phyloP scores from a whole-genome alignment of 805 yeast genomes.

The Torulaspora microellipsoides region DNA sequence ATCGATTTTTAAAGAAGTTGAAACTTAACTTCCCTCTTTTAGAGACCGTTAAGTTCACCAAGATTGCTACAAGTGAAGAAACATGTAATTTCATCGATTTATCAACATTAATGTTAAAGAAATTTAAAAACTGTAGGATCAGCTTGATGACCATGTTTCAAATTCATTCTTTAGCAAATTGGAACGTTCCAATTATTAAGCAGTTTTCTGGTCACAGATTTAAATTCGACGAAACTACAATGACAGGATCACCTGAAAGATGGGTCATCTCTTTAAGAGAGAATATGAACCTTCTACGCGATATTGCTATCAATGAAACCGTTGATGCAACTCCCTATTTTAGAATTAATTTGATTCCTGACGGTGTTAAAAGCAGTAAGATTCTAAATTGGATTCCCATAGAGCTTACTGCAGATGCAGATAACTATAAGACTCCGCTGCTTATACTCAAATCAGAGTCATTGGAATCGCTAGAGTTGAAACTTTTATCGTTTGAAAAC shows the following conservation, averaged over 20 bases:
- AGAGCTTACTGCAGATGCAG: not conserved
- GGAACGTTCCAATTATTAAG: constrained; percentile 20
- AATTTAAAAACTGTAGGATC: constrained; percentile 11
- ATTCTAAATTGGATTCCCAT: constrained; percentile 26
- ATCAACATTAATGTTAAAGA: constrained; percentile 16
- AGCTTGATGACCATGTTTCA: constrained; percentile 17
- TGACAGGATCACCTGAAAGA: constrained; percentile 14
- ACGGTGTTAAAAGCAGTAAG: constrained; percentile 17
- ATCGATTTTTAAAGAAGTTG: constrained; percentile 10
- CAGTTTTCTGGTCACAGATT: constrained; percentile 27
- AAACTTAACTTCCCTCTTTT: constrained; percentile 15
- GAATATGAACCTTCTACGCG: constrained; percentile 17
- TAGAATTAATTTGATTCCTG: constrained; percentile 23
- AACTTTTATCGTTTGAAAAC: constrained; percentile 11
- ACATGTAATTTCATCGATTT: constrained; percentile 23
- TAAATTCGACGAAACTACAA: constrained; percentile 20
- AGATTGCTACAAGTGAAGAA: constrained; percentile 8
- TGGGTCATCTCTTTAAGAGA: constrained; percentile 10
- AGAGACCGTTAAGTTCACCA: constrained; percentile 12
- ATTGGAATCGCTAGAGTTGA: constrained; percentile 17
- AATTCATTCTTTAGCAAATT: constrained; percentile 26
- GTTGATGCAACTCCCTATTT: constrained; percentile 25
- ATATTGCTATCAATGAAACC: constrained; percentile 19
- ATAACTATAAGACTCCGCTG: constrained; percentile 11
- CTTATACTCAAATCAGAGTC: constrained; percentile 21